Evolutionary conservation across 1,284 basidiomycete species (phyloP).

Genomic region (Calocybe gambosa): DNA sequence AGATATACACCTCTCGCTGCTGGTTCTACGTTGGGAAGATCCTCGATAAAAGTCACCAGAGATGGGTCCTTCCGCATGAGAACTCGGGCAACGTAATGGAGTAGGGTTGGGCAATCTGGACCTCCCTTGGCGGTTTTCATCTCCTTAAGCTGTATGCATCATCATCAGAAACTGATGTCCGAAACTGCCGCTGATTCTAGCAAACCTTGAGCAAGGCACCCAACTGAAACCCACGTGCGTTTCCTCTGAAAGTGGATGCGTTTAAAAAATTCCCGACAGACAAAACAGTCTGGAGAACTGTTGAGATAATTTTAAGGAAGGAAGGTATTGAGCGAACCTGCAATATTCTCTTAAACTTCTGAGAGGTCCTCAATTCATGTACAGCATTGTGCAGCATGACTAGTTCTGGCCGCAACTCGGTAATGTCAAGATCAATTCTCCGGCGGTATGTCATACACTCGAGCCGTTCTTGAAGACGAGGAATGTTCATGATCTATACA

Average conservation of each 20-base stretch:
- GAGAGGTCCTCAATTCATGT: conserved; percentile 65
- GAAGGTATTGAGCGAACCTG: conserved; percentile 38
- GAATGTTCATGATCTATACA: conserved; percentile 70
- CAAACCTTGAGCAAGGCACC: conserved; percentile 75
- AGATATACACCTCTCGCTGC: conserved; percentile 68
- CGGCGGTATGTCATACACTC: conserved; percentile 81
- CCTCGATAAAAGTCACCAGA: conserved; percentile 72
- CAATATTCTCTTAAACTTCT: conserved; percentile 65
- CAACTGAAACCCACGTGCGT: conserved; percentile 79
- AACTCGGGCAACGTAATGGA: conserved; percentile 80
- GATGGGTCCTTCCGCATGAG: conserved; percentile 66
- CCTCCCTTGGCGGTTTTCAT: conserved; percentile 71
- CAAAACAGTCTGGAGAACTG: conserved; percentile 52
- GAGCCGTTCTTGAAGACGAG: conserved; percentile 66
- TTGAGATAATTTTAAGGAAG: conserved; percentile 1
- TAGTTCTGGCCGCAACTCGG: conserved; percentile 80
- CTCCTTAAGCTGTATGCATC: conserved; percentile 62
- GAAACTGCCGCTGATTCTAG: not conserved
- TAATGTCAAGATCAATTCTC: conserved; percentile 76
- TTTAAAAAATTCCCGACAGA: conserved; percentile 81
- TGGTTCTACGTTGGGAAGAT: conserved; percentile 76
- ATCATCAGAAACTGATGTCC: not conserved
- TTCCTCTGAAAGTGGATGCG: conserved; percentile 75
- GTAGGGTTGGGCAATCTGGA: conserved; percentile 72
- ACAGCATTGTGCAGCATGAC: conserved; percentile 72